Evolutionary conservation across 306 rosid genomes (phyloP).

Genomic region (Cucumis melo): DNA sequence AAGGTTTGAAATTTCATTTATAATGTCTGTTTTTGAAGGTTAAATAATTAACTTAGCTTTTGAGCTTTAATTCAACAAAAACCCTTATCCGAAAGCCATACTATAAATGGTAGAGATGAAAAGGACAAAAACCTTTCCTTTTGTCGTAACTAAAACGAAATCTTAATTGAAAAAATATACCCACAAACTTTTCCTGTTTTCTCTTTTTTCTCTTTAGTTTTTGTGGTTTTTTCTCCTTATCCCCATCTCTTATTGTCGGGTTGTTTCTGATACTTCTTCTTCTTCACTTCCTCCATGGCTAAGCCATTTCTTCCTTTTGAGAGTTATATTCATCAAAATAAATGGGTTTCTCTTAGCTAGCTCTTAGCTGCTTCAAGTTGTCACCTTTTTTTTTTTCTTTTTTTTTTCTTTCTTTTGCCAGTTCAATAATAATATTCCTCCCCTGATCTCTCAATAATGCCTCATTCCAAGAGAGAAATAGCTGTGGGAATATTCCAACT

Average conservation of each 20-base stretch:
- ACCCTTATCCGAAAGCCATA: neutral
- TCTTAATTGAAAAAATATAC: neutral
- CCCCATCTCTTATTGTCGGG: neutral
- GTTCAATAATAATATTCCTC: neutral
- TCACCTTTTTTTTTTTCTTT: neutral
- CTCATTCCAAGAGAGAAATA: neutral
- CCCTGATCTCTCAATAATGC: too few species aligned
- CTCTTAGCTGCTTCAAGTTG: slow-evolving; percentile 3
- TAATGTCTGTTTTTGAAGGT: neutral
- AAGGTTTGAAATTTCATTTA: too few species aligned
- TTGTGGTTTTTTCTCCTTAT: neutral
- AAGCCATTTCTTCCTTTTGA: neutral
- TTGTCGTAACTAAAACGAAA: neutral
- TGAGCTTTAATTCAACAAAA: too few species aligned
- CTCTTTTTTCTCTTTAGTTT: neutral
- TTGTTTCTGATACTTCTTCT: neutral
- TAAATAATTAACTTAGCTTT: too few species aligned
- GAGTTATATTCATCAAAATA: neutral
- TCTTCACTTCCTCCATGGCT: neutral
- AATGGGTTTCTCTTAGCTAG: neutral
- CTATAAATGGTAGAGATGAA: neutral
- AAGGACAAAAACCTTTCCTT: neutral
- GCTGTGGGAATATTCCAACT: slow-evolving; percentile 5
- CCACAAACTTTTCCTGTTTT: neutral
- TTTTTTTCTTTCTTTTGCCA: neutral